A percentile compares a stretch with the other conserved stretches of the same genome.
phyloP scores from a whole-genome alignment of 257 asterid genomes.

The Penstemon eatonii region DNA sequence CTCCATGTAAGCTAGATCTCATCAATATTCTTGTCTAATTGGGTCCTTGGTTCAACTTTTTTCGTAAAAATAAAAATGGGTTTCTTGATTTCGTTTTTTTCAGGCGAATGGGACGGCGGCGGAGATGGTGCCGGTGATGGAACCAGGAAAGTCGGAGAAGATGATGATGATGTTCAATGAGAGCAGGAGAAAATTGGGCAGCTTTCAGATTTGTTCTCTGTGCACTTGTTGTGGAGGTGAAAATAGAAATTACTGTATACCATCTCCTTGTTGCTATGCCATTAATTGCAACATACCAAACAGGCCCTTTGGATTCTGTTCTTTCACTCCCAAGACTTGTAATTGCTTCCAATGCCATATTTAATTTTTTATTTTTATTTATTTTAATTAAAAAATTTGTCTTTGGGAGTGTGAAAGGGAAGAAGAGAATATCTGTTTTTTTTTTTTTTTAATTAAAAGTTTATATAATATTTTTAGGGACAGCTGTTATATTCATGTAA shows the following conservation, averaged over 20 bases:
- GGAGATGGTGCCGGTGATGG: slow-evolving; percentile 61
- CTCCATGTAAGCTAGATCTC: slow-evolving; percentile 43
- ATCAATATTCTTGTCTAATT: background rate
- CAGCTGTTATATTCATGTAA: slow-evolving; percentile 43
- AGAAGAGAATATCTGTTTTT: slow-evolving; percentile 42
- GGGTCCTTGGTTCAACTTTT: background rate
- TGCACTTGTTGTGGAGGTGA: slow-evolving; percentile 82
- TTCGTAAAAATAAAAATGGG: slow-evolving; percentile 13
- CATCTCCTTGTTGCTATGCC: slow-evolving; percentile 79
- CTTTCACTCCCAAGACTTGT: slow-evolving; percentile 76
- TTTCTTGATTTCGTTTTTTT: slow-evolving; percentile 27
- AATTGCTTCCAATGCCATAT: slow-evolving; percentile 79
- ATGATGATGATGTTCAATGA: slow-evolving; percentile 45
- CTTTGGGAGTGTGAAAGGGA: slow-evolving; percentile 39
- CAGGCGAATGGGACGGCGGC: slow-evolving; percentile 36
- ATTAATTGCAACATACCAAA: slow-evolving; percentile 78
- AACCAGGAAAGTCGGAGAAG: slow-evolving; percentile 52
- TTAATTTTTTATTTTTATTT: slow-evolving; percentile 21
- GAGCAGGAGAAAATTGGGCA: slow-evolving; percentile 61
- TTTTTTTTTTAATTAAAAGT: slow-evolving; percentile 26
- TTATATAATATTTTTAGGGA: slow-evolving; percentile 37
- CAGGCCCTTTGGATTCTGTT: slow-evolving; percentile 77
- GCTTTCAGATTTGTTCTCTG: slow-evolving; percentile 72
- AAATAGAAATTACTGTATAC: slow-evolving; percentile 49
- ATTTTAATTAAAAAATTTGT: slow-evolving; percentile 7